phyloP scores from a whole-genome alignment of 2,329 filamentous ascomycete genomes.

The Hypoxylon rubiginosum region DNA sequence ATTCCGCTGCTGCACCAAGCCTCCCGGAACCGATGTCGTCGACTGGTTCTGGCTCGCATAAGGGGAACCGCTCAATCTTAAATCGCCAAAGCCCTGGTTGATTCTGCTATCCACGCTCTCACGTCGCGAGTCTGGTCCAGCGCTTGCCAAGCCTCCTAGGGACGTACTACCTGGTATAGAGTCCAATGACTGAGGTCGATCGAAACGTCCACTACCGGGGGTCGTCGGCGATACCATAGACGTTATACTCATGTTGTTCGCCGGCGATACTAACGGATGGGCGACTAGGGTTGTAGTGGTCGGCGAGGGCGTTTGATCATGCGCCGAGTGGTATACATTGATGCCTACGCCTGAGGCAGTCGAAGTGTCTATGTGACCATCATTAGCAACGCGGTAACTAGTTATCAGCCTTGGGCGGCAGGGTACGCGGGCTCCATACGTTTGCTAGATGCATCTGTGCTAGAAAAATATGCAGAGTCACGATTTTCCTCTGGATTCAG shows the following conservation, averaged over 20 bases:
- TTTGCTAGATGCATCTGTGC: conserved; percentile 64
- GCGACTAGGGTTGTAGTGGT: conserved; percentile 65
- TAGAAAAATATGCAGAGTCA: conserved; percentile 67
- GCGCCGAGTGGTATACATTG: conserved; percentile 63
- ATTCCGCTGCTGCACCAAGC: conserved; percentile 75
- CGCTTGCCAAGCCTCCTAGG: conserved; percentile 53
- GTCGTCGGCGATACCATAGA: conserved; percentile 74
- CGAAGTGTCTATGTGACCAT: conserved; percentile 57
- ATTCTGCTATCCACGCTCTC: conserved; percentile 86
- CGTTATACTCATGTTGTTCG: conserved; percentile 74
- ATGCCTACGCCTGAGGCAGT: conserved; percentile 60
- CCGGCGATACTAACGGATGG: conserved; percentile 68
- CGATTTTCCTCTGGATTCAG: conserved; percentile 66
- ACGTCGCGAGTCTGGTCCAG: conserved; percentile 70
- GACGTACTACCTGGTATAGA: conserved; percentile 53
- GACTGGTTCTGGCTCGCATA: conserved; percentile 84
- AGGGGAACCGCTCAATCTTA: conserved; percentile 77
- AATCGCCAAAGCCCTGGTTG: conserved; percentile 77
- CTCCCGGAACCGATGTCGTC: conserved; percentile 79
- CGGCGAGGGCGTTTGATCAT: conserved; percentile 74
- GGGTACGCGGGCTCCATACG: conserved; percentile 55
- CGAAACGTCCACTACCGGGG: conserved; percentile 61
- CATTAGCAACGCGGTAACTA: conserved; percentile 42
- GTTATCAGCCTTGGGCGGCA: conserved; percentile 21
- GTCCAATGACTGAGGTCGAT: conserved; percentile 59